phyloP scores from a whole-genome alignment of 2,329 filamentous ascomycete species.

The Cytospora leucostoma region DNA sequence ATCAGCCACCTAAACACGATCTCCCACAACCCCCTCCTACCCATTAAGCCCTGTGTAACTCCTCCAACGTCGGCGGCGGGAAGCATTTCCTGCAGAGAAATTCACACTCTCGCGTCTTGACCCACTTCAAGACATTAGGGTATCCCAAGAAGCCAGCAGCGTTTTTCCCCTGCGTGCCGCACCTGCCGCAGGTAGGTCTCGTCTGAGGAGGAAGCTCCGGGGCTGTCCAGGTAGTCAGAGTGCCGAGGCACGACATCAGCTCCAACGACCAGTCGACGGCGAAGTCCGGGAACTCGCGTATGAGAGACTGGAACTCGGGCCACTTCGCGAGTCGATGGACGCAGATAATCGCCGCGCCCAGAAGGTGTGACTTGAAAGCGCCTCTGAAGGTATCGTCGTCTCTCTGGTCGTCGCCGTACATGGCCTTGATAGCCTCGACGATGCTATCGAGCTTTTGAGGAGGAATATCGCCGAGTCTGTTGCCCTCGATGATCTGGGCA shows the following conservation, averaged over 20 bases:
- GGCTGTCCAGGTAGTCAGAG: background rate
- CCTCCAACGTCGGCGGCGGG: background rate
- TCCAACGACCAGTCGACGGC: constrained; percentile 1
- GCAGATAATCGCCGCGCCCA: background rate
- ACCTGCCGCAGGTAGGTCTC: background rate
- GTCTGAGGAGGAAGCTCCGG: no score
- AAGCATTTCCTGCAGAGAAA: background rate
- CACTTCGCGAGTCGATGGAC: background rate
- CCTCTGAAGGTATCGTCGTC: background rate
- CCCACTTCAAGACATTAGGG: background rate
- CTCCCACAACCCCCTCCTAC: no score
- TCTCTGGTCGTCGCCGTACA: background rate
- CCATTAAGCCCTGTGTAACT: background rate
- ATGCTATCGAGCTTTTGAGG: background rate
- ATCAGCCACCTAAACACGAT: no score
- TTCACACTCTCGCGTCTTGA: background rate
- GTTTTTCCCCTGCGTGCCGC: background rate
- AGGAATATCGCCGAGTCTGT: background rate
- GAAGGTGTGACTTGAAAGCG: background rate
- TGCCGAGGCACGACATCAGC: background rate
- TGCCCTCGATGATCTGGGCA: background rate
- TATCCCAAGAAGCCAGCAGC: background rate
- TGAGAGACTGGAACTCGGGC: background rate
- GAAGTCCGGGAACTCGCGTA: background rate
- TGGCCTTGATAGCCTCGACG: background rate